A percentile compares a stretch with the other conserved stretches of the same genome.
Conservation (phyloP, 2,329 filamentous ascomycete genomes). For the Teratosphaeria gauchensis region DNA sequence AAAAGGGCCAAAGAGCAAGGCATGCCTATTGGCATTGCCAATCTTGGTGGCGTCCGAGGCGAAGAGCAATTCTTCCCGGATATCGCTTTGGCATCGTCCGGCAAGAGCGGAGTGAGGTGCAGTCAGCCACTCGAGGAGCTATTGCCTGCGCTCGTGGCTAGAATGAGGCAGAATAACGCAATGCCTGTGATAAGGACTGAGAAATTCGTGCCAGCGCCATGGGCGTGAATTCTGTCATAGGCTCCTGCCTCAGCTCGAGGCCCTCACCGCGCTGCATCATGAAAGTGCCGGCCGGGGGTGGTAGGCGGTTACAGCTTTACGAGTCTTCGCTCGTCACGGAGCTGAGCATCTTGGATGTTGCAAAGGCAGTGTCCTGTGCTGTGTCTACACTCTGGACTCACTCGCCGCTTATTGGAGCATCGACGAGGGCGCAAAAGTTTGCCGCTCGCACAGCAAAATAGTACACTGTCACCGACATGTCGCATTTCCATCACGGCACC, state of each 20-base stretch:
- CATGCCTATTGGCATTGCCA: slow-evolving; percentile 81
- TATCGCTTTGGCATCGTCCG: slow-evolving; percentile 37
- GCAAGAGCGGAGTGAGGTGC: slow-evolving; percentile 29
- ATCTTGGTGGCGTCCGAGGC: slow-evolving; percentile 73
- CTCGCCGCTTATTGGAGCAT: neutral
- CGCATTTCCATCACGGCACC: neutral
- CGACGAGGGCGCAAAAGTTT: neutral
- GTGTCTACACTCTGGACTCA: neutral
- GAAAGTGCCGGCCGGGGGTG: neutral
- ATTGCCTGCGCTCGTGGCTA: slow-evolving; percentile 24
- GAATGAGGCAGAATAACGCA: neutral
- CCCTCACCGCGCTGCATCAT: neutral
- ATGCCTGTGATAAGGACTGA: neutral
- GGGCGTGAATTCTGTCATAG: neutral
- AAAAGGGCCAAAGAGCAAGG: slow-evolving; percentile 71
- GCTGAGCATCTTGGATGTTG: too few species aligned
- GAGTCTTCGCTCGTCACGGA: neutral
- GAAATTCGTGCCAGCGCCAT: neutral
- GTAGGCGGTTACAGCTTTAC: neutral
- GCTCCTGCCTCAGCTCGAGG: neutral
- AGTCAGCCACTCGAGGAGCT: slow-evolving; percentile 32
- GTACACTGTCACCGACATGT: neutral
- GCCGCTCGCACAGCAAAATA: neutral
- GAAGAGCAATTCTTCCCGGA: slow-evolving; percentile 62
- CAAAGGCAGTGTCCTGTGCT: neutral